Percentiles rank a stretch among this genome's conserved stretches.
Conservation (phyloP, 2,329 filamentous ascomycete genomes). For the Plenodomus tracheiphilus region DNA sequence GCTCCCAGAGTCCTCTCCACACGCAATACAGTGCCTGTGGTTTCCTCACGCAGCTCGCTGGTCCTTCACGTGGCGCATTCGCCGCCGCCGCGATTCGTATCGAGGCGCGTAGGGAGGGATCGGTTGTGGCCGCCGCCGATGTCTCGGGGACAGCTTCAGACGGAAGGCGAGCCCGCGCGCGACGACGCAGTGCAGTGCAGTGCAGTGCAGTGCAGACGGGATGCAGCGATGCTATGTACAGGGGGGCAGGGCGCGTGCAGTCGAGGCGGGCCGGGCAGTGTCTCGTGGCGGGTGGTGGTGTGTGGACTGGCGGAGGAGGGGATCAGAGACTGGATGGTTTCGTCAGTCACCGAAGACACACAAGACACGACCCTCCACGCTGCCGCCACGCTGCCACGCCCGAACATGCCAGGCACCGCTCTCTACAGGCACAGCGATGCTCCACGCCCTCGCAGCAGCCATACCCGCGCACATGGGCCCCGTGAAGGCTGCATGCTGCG, state of each 20-base stretch:
- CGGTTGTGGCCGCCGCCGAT: slow-evolving; percentile 22
- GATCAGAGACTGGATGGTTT: slow-evolving; percentile 20
- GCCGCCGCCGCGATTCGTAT: slow-evolving; percentile 13
- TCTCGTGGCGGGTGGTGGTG: slow-evolving; percentile 10
- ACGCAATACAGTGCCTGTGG: slow-evolving; percentile 2
- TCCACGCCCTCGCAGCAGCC: neutral
- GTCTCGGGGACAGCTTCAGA: slow-evolving; percentile 28
- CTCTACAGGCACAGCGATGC: neutral
- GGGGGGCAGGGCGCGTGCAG: neutral
- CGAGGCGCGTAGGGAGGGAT: slow-evolving; percentile 18
- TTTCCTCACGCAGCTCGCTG: neutral
- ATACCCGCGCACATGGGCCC: slow-evolving; percentile 5
- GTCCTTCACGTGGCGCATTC: slow-evolving; percentile 13
- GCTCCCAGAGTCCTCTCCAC: slow-evolving; percentile 14
- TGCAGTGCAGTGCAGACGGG: slow-evolving; percentile 4
- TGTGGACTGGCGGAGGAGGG: slow-evolving; percentile 9
- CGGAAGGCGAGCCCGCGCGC: slow-evolving; percentile 9
- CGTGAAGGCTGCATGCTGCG: neutral
- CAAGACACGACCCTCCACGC: slow-evolving; percentile 2
- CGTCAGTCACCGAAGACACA: slow-evolving; percentile 12
- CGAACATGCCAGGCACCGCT: neutral
- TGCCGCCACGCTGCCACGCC: neutral
- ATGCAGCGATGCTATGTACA: slow-evolving; percentile 6
- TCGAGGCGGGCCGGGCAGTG: slow-evolving; percentile 8
- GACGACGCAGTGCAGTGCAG: slow-evolving; percentile 6